Base-by-base conservation (phyloP, 2,329 filamentous ascomycete species). In the Fusarium vanettenii region DNA sequence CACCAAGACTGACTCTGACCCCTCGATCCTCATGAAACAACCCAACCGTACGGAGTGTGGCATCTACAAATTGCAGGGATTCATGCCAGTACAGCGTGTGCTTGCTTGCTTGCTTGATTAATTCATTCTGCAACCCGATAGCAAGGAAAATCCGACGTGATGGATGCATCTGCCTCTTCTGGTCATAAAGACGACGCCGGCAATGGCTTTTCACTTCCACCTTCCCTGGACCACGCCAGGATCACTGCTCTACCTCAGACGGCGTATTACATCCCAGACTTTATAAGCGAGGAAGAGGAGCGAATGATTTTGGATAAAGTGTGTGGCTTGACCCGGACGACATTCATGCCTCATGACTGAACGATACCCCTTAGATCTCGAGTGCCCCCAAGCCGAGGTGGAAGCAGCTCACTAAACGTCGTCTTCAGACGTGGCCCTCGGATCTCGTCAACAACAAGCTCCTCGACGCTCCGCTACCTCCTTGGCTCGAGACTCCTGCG, bases 361-460 rank as follows among this genome's bases (percentile, higher is more conserved):
- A 74, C 41, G 55, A 31, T 59, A 37, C 56, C 31, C 29, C 57
- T 64, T 77, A 87, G 88, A 89, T 93, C 76, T 85, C 86, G 61
- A 86, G 89, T 52, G 91, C 91, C 1, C 93, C 94, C 29, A 92
- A 91, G 72, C 92, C 93, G 29, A 89, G 92, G 81, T 99, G 97
- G 96, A 95, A 94, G 72, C 89, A 93, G 60, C 92, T 99, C 65
- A 91, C 93, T n/a, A 94, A 95, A 82, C 93, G 97, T 65, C 92
- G 96, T 48, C 90, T 99, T 1, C 95, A 98, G 87, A 94, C 94
- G 1, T 95, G 95, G 89, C 97, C 96, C 2, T 97, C 94, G 3
- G 90, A 94, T 66, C 90, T 98, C 11, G 92, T 94, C 39, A 90
- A 91, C 64, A 89, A 98, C 81, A 93, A 90, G 18, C 89, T 99